Evolutionary conservation across 2,329 filamentous ascomycete species (phyloP).

Genomic region (Alternaria viburni): DNA sequence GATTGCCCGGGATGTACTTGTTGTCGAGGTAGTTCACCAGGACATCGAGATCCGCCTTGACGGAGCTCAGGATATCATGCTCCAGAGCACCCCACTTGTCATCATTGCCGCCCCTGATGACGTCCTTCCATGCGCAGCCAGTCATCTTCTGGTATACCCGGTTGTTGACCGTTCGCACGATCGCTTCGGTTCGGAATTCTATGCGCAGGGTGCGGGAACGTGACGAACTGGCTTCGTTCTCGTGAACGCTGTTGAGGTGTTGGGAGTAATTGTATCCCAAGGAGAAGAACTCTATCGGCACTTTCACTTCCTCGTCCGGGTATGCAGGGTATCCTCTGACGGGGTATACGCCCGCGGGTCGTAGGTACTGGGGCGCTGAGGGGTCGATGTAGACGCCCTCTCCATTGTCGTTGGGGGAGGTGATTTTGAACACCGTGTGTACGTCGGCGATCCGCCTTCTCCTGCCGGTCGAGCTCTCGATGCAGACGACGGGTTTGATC

Average conservation of each 20-base stretch:
- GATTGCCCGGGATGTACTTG: neutral
- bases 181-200: neutral
- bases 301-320: neutral
- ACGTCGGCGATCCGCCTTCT: neutral
- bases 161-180: neutral
- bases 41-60: neutral
- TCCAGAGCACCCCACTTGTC: neutral
- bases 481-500: neutral
- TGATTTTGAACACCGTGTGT: neutral
- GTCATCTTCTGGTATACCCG: neutral
- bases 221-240: neutral
- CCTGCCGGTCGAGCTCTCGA: neutral
- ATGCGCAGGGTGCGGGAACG: neutral
- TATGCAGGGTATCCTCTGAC: neutral
- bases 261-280: neutral
- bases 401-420: neutral
- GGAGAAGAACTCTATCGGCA: neutral
- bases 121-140: neutral
- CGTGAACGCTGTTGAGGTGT: neutral
- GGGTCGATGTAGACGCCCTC: neutral
- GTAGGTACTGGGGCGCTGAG: neutral
- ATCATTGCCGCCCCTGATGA: neutral
- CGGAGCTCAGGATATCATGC: neutral
- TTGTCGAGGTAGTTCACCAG: neutral
- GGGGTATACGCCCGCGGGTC: neutral